Conservation (phyloP, 2,329 filamentous ascomycete species). For the Metarhizium album region DNA sequence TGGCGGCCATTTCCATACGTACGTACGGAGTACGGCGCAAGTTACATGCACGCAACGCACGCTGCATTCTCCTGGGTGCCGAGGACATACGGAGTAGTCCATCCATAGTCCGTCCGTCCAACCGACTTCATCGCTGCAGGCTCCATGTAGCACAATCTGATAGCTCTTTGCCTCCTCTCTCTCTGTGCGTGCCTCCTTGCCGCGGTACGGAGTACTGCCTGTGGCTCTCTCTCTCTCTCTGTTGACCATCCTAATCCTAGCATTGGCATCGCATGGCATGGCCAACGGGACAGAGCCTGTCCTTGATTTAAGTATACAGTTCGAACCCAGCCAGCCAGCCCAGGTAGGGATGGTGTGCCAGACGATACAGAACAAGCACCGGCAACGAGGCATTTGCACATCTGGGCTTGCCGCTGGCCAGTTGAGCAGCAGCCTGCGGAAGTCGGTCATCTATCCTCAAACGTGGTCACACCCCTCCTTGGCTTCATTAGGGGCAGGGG, state of each 20-base stretch:
- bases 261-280: background rate
- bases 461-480: background rate
- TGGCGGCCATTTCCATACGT: too few relatives aligned
- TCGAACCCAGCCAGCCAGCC: background rate
- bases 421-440: background rate
- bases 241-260: background rate
- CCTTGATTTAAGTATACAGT: background rate
- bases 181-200: background rate
- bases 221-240: background rate
- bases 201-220: background rate
- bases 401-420: background rate
- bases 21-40: too few relatives aligned
- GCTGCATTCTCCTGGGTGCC: too few relatives aligned
- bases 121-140: background rate
- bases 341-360: conserved; percentile 1
- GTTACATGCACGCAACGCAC: too few relatives aligned
- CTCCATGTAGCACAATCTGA: too few relatives aligned
- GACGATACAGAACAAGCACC: conserved; percentile 1
- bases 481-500: background rate
- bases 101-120: background rate
- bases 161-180: background rate
- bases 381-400: conserved; percentile 1
- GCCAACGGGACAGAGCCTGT: background rate
- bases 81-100: too few relatives aligned
- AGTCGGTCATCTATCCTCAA: background rate